Evolutionary conservation across 495 filamentous ascomycete species (phyloP), one percentile per base, ranked within the genome.

Genomic region (Penicillium robsamsonii): DNA sequence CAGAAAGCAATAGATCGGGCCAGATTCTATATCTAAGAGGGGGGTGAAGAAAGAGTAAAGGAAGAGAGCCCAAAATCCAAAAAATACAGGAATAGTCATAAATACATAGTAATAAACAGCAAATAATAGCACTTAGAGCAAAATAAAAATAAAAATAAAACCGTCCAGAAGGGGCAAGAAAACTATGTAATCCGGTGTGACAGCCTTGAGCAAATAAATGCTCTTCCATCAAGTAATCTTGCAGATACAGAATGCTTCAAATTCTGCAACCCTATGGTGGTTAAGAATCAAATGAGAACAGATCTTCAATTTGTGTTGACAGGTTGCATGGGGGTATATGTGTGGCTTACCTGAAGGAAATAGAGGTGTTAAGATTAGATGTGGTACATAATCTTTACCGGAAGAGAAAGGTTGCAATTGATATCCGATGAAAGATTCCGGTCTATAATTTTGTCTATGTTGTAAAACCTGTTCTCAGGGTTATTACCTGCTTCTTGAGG

Each of bases 91-190:
- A 27, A 27, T 27, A 50, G 29, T 35, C 40, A 42, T 30, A 20
- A 58, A 61, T 7, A 22, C 25, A 33, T 11, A 13, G 17, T 22
- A 52, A 48, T 24, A 64, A 46, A 49, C 18, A 25, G 38, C 41
- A 38, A 33, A 15, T 5, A 51, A 17, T 33, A 50, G 25, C 25
- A 12, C 22, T 22, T 22, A 22, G 22, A 12, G 3, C 31, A 27
- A 46, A 29, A 22, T 25, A 56, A 55, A 58, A 55, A 46, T 43
- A 50, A 25, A 54, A 47, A 55, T 40, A 50, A 29, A 41, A 2
- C 9, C 5, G 49, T 52, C 63, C 61, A 58, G 43, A 53, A 64
- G 44, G 54, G 56, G 49, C 60, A 59, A 55, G 24, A 18, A 60
- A 40, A 37, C 31, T 45, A 60, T 45, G 58, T 59, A 59, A 54